Conservation (phyloP, 768 basidiomycete species). For the Pleurotus ostreatus region DNA sequence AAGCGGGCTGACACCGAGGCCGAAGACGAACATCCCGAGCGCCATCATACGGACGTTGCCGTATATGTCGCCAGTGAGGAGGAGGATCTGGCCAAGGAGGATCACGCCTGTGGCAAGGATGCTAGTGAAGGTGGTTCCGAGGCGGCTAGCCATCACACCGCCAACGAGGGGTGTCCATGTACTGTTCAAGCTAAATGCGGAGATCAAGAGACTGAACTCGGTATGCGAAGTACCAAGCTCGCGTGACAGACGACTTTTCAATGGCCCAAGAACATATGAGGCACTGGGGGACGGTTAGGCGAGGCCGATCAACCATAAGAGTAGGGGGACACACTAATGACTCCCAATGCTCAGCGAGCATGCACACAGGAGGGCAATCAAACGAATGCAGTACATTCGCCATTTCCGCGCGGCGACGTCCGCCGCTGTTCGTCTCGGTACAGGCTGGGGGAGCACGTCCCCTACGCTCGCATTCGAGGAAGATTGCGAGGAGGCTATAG, state of each 20-base stretch:
- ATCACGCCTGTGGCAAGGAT: slow-evolving; percentile 75
- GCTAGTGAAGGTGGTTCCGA: slow-evolving; percentile 69
- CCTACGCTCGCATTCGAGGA: neutral
- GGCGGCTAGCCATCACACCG: slow-evolving; percentile 62
- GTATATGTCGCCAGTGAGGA: slow-evolving; percentile 62
- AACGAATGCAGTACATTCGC: slow-evolving; percentile 45
- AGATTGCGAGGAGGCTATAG: neutral
- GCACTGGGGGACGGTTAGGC: slow-evolving; percentile 37
- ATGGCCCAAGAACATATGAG: slow-evolving; percentile 70
- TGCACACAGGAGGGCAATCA: slow-evolving; percentile 63
- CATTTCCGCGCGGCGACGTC: neutral
- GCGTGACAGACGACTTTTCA: slow-evolving; percentile 64
- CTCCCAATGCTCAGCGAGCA: slow-evolving; percentile 74
- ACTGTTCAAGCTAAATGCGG: slow-evolving; percentile 71
- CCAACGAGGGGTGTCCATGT: slow-evolving; percentile 75
- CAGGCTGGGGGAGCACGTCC: neutral
- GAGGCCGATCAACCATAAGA: neutral
- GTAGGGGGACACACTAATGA: slow-evolving; percentile 53
- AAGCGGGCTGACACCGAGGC: slow-evolving; percentile 74
- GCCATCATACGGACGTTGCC: slow-evolving; percentile 66
- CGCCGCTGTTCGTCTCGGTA: neutral
- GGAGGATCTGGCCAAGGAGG: slow-evolving; percentile 53
- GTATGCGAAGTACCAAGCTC: slow-evolving; percentile 76
- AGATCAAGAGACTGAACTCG: slow-evolving; percentile 74
- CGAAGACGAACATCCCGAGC: slow-evolving; percentile 74